Evolutionary conservation across 768 basidiomycete species (phyloP).

Genomic region (Sporobolomyces pararoseus): DNA sequence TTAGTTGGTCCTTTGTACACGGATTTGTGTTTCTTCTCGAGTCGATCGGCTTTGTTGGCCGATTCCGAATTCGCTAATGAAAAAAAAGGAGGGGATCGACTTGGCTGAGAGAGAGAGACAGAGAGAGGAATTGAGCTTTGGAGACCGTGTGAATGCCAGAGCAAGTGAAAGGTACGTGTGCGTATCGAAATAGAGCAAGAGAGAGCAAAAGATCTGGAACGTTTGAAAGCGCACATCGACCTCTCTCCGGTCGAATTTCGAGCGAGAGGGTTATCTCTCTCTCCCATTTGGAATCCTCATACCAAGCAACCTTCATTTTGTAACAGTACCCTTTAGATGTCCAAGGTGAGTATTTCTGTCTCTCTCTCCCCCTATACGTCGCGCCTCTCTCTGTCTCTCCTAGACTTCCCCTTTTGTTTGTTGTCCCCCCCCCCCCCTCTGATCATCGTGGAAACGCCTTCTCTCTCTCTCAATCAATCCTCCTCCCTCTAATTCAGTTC

Average conservation of each 20-base stretch:
- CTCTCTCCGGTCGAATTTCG: too few species aligned
- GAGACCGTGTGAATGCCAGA: background rate
- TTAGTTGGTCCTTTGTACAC: too few species aligned
- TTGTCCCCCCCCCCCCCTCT: too few species aligned
- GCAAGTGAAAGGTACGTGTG: background rate
- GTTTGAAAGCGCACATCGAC: background rate
- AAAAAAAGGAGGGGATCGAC: background rate
- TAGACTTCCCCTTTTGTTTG: background rate
- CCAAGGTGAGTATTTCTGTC: slow-evolving; percentile 8
- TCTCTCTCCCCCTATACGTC: background rate
- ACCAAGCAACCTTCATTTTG: too few species aligned
- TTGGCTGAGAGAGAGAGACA: background rate
- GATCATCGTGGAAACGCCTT: too few species aligned
- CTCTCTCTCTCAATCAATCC: too few species aligned
- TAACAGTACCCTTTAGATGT: slow-evolving; percentile 2
- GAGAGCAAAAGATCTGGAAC: background rate
- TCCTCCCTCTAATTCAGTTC: too few species aligned
- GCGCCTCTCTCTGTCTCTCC: background rate
- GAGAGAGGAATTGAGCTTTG: background rate
- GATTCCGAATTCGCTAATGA: too few species aligned
- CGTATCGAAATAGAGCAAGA: background rate
- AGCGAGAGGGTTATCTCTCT: too few species aligned
- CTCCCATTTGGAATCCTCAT: too few species aligned
- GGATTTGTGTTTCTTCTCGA: too few species aligned
- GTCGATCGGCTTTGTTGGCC: too few species aligned